phyloP scores from a whole-genome alignment of 139 green algal genomes.

The Asterochloris sp. region DNA sequence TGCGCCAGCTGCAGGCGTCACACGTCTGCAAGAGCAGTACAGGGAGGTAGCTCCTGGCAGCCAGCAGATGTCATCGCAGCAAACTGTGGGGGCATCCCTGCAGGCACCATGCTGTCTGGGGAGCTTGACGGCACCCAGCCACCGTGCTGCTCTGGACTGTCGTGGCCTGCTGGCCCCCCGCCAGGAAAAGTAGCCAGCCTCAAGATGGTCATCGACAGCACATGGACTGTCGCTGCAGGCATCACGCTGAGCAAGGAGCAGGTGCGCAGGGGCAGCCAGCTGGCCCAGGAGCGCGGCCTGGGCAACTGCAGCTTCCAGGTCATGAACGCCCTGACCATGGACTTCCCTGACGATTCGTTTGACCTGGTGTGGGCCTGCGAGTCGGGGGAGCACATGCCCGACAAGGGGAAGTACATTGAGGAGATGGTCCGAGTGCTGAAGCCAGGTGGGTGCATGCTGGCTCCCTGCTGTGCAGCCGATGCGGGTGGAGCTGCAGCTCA shows the following conservation, averaged over 20 bases:
- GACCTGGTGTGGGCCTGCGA: slow-evolving; percentile 98
- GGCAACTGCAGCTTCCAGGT: slow-evolving; percentile 81
- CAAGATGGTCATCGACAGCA: no score
- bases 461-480: no score
- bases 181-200: no score
- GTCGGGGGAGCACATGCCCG: slow-evolving; percentile 97
- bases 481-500: no score
- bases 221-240: slow-evolving; percentile 34
- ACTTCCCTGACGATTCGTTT: slow-evolving; percentile 82
- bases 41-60: no score
- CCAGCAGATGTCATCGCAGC: slow-evolving; percentile 45
- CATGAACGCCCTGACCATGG: slow-evolving; percentile 93
- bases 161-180: no score
- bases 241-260: slow-evolving; percentile 91
- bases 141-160: neutral
- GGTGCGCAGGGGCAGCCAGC: slow-evolving; percentile 73
- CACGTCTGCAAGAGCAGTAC: no score
- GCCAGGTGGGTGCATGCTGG: slow-evolving; percentile 53
- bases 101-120: no score
- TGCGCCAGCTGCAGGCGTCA: no score
- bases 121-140: no score
- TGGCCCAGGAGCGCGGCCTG: slow-evolving; percentile 74
- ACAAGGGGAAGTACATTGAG: slow-evolving; percentile 94
- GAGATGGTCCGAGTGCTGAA: slow-evolving; percentile 91
- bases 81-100: slow-evolving; percentile 54